Evolutionary conservation across 2,329 filamentous ascomycete genomes (phyloP).

Genomic region (Arthroderma sp.): DNA sequence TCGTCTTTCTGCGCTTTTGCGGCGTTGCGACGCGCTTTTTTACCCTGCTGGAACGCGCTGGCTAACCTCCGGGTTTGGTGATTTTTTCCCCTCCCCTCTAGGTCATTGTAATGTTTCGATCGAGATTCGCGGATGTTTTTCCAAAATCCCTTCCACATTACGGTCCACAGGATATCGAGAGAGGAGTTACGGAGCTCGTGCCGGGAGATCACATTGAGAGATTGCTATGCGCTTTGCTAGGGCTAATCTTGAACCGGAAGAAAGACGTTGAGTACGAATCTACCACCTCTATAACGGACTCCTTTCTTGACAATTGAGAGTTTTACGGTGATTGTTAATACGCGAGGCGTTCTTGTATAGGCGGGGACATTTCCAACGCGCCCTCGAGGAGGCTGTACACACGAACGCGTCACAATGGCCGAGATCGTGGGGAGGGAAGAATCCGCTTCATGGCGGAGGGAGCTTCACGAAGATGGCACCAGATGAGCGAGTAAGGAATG

Average conservation of each 20-base stretch:
- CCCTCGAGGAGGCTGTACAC: slow-evolving; percentile 82
- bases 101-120: slow-evolving; percentile 98
- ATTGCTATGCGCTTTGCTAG: slow-evolving; percentile 77
- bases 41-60: slow-evolving; percentile 14
- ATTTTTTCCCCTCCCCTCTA: slow-evolving; percentile 24
- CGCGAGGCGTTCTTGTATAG: slow-evolving; percentile 36
- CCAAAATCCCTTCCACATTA: slow-evolving; percentile 78
- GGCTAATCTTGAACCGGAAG: slow-evolving; percentile 86
- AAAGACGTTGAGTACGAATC: slow-evolving; percentile 88
- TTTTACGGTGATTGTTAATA: slow-evolving; percentile 1
- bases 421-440: slow-evolving; percentile 66
- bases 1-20: background rate
- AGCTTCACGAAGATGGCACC: slow-evolving; percentile 75
- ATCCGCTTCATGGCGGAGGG: slow-evolving; percentile 65
- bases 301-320: background rate
- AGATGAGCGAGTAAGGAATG: slow-evolving; percentile 57
- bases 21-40: background rate
- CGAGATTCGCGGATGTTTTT: slow-evolving; percentile 81
- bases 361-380: slow-evolving; percentile 80
- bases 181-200: slow-evolving; percentile 61
- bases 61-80: slow-evolving; percentile 19
- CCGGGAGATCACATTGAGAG: slow-evolving; percentile 78
- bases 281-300: slow-evolving; percentile 10
- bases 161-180: slow-evolving; percentile 89
- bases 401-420: slow-evolving; percentile 84